Evolutionary conservation across 106 monocot species (phyloP).

Genomic region (Platanthera guangdongensis): DNA sequence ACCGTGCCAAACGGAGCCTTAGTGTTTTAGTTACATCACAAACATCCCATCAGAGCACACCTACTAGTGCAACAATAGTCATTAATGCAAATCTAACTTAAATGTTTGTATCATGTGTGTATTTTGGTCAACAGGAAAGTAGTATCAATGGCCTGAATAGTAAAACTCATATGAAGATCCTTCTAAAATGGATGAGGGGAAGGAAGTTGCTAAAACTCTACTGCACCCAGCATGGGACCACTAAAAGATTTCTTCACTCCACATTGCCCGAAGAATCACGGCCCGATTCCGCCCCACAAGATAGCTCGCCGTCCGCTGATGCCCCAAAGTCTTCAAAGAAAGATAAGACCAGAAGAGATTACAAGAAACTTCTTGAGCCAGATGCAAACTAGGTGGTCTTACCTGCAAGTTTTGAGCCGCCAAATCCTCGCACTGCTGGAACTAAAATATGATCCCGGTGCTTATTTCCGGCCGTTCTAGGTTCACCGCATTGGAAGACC

Average conservation of each 20-base stretch:
- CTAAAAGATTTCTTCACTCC: constrained; percentile 70
- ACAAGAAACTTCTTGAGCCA: constrained; percentile 3
- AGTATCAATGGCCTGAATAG: constrained; percentile 71
- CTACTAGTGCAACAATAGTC: no score
- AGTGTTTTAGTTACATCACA: no score
- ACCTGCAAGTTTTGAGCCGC: no score
- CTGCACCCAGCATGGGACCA: constrained; percentile 53
- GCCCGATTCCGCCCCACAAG: not conserved
- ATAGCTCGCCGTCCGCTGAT: not conserved
- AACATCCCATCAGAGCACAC: no score
- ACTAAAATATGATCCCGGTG: no score
- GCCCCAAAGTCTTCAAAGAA: constrained; percentile 7
- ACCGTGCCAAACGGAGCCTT: no score
- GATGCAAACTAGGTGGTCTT: not conserved
- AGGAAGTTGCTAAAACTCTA: constrained; percentile 70
- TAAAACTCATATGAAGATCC: constrained; percentile 91
- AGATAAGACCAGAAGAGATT: not conserved
- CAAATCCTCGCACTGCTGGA: no score
- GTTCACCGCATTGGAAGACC: no score
- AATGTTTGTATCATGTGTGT: not conserved
- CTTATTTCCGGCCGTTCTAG: no score
- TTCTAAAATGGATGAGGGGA: constrained; percentile 97
- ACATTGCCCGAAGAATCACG: constrained; percentile 37
- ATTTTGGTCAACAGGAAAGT: constrained; percentile 41
- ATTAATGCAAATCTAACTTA: not conserved